Percentiles rank a stretch among this genome's conserved stretches.
Evolutionary conservation across 306 rosid species (phyloP).

Genomic region (Quercus rubra): DNA sequence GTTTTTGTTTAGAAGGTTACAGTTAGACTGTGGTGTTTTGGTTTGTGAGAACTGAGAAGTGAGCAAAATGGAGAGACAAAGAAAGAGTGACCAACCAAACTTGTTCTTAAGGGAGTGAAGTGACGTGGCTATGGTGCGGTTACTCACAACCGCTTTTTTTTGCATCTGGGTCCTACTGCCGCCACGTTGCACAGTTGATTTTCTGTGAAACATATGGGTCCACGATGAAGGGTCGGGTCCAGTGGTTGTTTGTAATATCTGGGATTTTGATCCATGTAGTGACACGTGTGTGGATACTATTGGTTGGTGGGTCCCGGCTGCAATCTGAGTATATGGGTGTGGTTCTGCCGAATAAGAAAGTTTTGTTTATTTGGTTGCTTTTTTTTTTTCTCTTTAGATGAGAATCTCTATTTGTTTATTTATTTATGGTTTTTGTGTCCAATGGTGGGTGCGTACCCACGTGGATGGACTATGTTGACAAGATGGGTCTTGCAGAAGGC

Average conservation of each 20-base stretch:
- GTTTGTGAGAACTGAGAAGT: not conserved
- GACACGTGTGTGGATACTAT: not conserved
- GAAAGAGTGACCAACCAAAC: not conserved
- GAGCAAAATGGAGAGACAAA: not conserved
- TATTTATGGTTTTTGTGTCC: not conserved
- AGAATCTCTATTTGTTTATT: not conserved
- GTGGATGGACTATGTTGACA: not conserved
- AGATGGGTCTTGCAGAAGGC: not conserved
- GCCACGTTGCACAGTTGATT: slow-evolving; percentile 7
- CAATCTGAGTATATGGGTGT: no score
- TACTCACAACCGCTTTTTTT: not conserved
- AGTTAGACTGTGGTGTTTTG: not conserved
- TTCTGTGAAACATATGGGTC: no score
- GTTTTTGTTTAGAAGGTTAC: no score
- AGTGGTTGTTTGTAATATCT: no score
- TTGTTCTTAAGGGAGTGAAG: not conserved
- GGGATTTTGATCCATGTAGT: not conserved
- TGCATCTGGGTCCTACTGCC: slow-evolving; percentile 19
- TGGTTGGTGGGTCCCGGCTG: not conserved
- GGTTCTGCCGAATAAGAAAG: not conserved
- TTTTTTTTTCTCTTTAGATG: not conserved
- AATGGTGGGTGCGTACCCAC: not conserved
- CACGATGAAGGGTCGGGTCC: no score
- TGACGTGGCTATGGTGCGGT: slow-evolving; percentile 13
- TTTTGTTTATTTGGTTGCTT: not conserved